phyloP scores from a whole-genome alignment of 257 asterid species.

The Primulina huaijiensis region DNA sequence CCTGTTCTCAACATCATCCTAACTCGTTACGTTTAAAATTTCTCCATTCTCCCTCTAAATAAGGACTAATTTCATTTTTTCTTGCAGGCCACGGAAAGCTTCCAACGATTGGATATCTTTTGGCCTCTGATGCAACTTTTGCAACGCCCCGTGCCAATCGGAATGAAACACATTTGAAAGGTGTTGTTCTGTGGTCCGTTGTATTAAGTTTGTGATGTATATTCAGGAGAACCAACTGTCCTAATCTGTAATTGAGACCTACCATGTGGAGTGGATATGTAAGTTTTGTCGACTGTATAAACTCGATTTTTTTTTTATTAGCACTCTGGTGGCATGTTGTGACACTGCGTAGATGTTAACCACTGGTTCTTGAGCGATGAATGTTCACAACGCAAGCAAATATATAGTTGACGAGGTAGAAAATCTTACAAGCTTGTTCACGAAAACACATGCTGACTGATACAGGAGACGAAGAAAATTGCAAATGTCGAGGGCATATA shows the following conservation, averaged over 20 bases:
- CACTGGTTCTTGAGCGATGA: not conserved
- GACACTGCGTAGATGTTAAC: not conserved
- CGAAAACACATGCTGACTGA: not conserved
- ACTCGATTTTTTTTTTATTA: not conserved
- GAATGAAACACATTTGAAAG: not conserved
- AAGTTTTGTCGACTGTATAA: not conserved
- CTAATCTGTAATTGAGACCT: too few relatives aligned
- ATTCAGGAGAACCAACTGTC: not conserved
- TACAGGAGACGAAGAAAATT: not conserved
- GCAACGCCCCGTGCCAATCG: constrained; percentile 30
- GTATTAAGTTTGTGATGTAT: not conserved
- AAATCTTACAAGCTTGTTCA: not conserved
- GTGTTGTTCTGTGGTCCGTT: not conserved
- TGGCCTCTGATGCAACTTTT: constrained; percentile 95
- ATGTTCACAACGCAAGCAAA: not conserved
- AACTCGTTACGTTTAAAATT: too few relatives aligned
- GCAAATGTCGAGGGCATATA: not conserved
- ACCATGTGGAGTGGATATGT: too few relatives aligned
- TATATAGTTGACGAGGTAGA: not conserved
- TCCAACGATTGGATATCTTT: constrained; percentile 87
- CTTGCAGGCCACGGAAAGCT: constrained; percentile 65
- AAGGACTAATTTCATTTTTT: not conserved
- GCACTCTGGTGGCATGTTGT: not conserved
- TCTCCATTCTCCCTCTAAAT: not conserved
- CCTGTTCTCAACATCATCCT: not conserved